Conservation (phyloP, 2,329 filamentous ascomycete genomes). For the Neonectria punicea region DNA sequence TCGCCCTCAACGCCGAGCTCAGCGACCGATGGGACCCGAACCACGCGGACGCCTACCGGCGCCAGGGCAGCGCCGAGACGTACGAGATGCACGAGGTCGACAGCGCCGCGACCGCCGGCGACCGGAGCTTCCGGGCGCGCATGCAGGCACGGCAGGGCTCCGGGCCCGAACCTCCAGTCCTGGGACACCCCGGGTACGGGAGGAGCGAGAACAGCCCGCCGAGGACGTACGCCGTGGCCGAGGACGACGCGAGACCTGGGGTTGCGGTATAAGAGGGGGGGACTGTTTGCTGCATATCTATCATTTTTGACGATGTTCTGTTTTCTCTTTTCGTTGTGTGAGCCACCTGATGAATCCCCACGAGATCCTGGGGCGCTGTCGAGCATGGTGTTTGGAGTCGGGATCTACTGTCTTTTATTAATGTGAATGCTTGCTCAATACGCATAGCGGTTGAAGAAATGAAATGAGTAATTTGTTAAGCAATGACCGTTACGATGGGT, state of each 20-base stretch:
- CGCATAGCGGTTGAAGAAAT: neutral
- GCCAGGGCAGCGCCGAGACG: constrained; percentile 3
- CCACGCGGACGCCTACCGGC: neutral
- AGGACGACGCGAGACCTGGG: neutral
- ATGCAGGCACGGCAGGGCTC: constrained; percentile 7
- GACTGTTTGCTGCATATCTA: neutral
- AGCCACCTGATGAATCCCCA: constrained; percentile 4
- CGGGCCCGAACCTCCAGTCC: constrained; percentile 1
- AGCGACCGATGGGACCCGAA: constrained; percentile 10
- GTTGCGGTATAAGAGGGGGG: neutral
- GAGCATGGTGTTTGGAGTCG: constrained; percentile 5
- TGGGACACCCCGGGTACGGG: neutral
- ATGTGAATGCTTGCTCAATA: neutral
- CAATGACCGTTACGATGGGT: neutral
- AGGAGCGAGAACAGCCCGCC: constrained; percentile 9
- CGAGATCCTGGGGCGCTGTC: neutral
- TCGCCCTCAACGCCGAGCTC: constrained; percentile 14
- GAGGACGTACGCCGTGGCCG: constrained; percentile 3
- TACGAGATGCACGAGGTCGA: constrained; percentile 16
- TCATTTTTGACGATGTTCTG: neutral
- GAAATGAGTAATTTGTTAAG: neutral
- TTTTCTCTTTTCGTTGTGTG: neutral
- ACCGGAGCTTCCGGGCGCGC: constrained; percentile 6
- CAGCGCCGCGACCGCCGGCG: constrained; percentile 7
- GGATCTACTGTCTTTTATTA: neutral